Percentiles rank a stretch among this genome's conserved stretches.
Conservation (phyloP, 2,329 filamentous ascomycete species). For the Hypoxylon sp. region DNA sequence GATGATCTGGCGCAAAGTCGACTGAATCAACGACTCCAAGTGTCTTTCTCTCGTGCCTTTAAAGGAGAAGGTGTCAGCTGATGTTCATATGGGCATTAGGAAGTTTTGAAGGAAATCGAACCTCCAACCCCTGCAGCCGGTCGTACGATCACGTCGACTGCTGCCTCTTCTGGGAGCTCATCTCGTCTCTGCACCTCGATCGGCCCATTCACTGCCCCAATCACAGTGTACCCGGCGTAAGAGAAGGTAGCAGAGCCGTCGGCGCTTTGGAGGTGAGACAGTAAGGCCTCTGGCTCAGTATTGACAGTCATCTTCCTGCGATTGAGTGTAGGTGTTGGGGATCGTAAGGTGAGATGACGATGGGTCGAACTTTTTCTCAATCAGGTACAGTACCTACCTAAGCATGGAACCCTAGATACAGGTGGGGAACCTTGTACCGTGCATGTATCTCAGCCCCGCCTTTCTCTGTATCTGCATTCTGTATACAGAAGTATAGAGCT, state of each 20-base stretch:
- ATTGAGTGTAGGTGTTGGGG: constrained; percentile 11
- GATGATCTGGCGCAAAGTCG: constrained; percentile 79
- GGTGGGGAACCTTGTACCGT: not conserved
- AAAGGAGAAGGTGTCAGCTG: constrained; percentile 41
- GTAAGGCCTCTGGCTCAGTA: constrained; percentile 63
- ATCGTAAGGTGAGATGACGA: constrained; percentile 30
- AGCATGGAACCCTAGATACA: no score
- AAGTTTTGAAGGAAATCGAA: constrained; percentile 54
- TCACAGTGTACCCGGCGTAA: constrained; percentile 80
- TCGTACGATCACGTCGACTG: constrained; percentile 89
- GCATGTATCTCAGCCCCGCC: constrained; percentile 23
- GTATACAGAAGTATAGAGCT: not conserved
- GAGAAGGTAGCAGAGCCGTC: constrained; percentile 86
- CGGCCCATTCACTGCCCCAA: constrained; percentile 91
- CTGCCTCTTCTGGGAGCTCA: constrained; percentile 90
- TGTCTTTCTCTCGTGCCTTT: constrained; percentile 81
- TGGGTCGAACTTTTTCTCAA: constrained; percentile 41
- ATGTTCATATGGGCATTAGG: constrained; percentile 28
- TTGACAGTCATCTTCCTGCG: constrained; percentile 58
- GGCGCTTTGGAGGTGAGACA: constrained; percentile 74
- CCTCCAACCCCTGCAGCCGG: constrained; percentile 87
- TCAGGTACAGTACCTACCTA: no score
- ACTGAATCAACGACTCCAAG: constrained; percentile 81
- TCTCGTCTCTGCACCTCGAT: constrained; percentile 90
- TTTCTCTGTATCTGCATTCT: constrained; percentile 5